Conservation (phyloP, 2,329 filamentous ascomycete species). For the Lasiodiplodia citricola region DNA sequence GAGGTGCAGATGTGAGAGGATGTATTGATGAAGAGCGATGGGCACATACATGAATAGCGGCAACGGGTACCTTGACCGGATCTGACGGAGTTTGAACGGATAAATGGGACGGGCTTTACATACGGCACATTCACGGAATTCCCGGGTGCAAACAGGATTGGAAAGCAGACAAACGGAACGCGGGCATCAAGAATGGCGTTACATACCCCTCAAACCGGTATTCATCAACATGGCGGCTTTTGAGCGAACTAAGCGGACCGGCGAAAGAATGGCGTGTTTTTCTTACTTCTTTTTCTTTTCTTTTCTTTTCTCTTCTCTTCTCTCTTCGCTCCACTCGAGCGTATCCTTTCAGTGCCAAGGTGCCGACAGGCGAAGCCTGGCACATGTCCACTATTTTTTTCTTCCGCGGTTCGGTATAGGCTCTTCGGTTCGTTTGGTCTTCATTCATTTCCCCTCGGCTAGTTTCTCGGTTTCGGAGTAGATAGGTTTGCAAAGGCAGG, state of each 20-base stretch:
- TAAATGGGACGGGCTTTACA: conserved; percentile 4
- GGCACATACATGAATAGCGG: background rate
- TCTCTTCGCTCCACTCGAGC: background rate
- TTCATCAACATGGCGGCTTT: background rate
- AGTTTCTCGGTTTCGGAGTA: background rate
- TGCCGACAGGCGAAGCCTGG: background rate
- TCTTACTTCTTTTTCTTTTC: background rate
- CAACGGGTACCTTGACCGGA: background rate
- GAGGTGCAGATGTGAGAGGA: background rate
- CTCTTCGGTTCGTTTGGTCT: background rate
- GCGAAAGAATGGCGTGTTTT: conserved; percentile 13
- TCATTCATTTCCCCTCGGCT: background rate
- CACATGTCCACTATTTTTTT: background rate
- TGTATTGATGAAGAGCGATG: background rate
- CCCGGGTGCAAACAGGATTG: background rate
- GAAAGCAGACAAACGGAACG: background rate
- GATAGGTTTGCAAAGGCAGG: background rate
- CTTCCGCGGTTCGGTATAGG: background rate
- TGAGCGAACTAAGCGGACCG: background rate
- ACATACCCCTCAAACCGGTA: conserved; percentile 18
- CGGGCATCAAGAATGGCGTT: conserved; percentile 24
- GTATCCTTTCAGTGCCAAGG: background rate
- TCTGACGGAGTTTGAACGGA: conserved; percentile 5
- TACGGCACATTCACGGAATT: background rate
- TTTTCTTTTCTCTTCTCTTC: background rate